These are phyloP conservation scores for Arthrobotrys iridis DNA, from an alignment of 2,329 filamentous ascomycete genomes.

Conservation along the genomic window DNA sequence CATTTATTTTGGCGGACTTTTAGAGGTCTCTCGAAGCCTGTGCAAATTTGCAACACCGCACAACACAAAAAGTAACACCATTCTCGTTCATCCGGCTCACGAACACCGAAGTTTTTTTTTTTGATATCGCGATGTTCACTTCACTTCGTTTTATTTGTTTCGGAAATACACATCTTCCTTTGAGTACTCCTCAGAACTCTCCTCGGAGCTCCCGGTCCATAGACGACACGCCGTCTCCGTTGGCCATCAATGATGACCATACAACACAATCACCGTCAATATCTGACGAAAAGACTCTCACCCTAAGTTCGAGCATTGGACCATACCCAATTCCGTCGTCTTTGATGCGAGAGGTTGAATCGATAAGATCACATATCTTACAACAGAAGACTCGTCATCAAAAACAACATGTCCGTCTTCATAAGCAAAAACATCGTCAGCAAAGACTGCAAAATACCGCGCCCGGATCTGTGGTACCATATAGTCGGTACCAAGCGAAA, in stretches of 20 bases:
- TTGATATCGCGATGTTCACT: conserved; percentile 12
- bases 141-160: conserved; percentile 23
- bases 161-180: not conserved
- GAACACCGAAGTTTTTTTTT: not conserved
- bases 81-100: not conserved
- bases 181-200: not conserved
- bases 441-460: not conserved
- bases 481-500: not conserved
- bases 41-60: not conserved
- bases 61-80: conserved; percentile 5
- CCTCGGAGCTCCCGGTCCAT: not conserved
- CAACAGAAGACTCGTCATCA: conserved; percentile 10
- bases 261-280: not conserved
- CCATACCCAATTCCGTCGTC: conserved; percentile 10
- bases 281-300: not conserved
- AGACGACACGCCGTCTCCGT: not conserved
- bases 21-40: not conserved
- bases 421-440: not conserved
- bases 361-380: not conserved
- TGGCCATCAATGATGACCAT: not conserved
- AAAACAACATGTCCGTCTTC: not conserved
- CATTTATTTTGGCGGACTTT: conserved; percentile 2
- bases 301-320: conserved; percentile 8
- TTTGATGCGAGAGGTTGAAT: conserved; percentile 9
- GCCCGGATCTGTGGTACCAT: not conserved